A percentile compares a stretch with the other conserved stretches of the same genome.
These are phyloP conservation scores for Amphirosellinia nigrospora DNA, from an alignment of 495 filamentous ascomycete genomes.

Conservation along the genomic window DNA sequence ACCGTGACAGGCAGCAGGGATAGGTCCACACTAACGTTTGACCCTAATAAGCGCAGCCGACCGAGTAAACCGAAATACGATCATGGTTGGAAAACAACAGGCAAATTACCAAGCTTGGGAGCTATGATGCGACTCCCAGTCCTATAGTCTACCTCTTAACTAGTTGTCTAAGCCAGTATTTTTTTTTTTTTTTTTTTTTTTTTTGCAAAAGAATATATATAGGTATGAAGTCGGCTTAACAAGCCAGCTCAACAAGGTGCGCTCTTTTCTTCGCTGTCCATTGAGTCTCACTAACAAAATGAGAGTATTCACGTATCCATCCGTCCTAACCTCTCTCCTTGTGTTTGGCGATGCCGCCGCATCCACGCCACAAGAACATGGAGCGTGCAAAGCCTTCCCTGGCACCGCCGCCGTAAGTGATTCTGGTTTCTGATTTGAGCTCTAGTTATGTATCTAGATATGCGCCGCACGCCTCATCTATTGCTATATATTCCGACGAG, in stretches of 20 bases:
- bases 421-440: neutral
- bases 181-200: too few relatives aligned
- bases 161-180: neutral
- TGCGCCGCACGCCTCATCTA: neutral
- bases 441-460: neutral
- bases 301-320: constrained; percentile 15
- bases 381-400: constrained; percentile 42
- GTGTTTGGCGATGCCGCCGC: constrained; percentile 27
- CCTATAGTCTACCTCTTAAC: neutral
- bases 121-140: constrained; percentile 10
- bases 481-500: neutral
- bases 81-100: neutral
- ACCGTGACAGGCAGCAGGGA: neutral
- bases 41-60: neutral
- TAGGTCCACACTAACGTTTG: constrained; percentile 4
- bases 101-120: neutral
- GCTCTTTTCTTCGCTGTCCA: neutral
- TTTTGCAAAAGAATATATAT: constrained; percentile 13
- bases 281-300: constrained; percentile 13
- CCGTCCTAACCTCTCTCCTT: constrained; percentile 13
- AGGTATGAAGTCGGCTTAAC: neutral
- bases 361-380: constrained; percentile 10
- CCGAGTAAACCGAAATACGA: constrained; percentile 23
- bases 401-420: constrained; percentile 30
- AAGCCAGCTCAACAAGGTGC: neutral